Percentiles rank a stretch among this genome's conserved stretches.
Conservation (phyloP, 1,284 basidiomycete species). For the Cutaneotrichosporon spelunceum region DNA sequence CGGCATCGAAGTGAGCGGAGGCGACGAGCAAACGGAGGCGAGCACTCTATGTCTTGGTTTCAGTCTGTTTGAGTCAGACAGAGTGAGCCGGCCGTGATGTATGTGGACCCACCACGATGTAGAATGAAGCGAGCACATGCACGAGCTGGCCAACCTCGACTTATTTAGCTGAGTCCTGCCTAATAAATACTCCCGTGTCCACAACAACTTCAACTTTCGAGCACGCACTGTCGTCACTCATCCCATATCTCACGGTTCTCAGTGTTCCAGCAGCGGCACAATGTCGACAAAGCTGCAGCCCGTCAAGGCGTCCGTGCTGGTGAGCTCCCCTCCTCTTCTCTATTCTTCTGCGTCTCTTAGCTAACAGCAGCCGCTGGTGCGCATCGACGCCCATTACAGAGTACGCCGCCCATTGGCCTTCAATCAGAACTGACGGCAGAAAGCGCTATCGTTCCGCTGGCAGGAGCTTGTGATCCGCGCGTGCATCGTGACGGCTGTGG, state of each 20-base stretch:
- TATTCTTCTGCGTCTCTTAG: neutral
- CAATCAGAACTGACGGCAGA: constrained; percentile 23
- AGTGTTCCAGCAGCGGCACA: neutral
- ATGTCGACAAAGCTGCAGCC: constrained; percentile 1
- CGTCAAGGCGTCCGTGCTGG: neutral
- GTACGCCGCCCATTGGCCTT: neutral
- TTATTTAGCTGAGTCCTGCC: neutral
- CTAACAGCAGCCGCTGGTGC: constrained; percentile 21
- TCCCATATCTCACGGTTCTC: neutral
- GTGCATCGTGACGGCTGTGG: constrained; percentile 12
- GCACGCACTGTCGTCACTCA: neutral
- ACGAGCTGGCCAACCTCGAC: neutral
- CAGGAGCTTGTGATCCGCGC: constrained; percentile 22
- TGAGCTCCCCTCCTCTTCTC: neutral
- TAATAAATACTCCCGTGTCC: neutral
- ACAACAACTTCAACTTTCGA: neutral
- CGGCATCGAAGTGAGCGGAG: neutral
- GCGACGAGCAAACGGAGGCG: neutral
- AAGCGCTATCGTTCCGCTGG: constrained; percentile 36
- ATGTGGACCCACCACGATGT: no score
- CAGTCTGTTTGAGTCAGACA: neutral
- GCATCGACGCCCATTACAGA: constrained; percentile 38
- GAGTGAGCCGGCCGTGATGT: no score
- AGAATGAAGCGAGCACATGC: no score
- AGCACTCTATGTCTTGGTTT: neutral